phyloP scores from a whole-genome alignment of 768 basidiomycete genomes.

The Hygrophorus russula region DNA sequence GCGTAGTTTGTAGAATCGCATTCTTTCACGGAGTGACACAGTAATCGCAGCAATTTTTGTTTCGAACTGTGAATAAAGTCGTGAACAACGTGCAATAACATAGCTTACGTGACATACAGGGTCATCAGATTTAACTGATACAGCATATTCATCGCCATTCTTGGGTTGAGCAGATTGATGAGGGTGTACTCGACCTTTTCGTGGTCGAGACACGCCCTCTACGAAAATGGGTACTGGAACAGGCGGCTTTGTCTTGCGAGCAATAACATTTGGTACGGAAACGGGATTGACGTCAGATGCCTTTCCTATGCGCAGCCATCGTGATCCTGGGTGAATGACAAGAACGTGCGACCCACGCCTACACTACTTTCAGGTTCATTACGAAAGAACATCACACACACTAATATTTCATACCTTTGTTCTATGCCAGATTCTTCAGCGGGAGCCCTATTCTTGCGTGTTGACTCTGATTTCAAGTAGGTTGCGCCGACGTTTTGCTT shows the following conservation, averaged over 20 bases:
- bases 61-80: conserved; percentile 42
- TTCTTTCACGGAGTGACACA: conserved; percentile 65
- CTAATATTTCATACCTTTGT: conserved; percentile 30
- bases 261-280: conserved; percentile 60
- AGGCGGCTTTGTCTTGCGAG: conserved; percentile 43
- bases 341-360: conserved; percentile 72
- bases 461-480: conserved; percentile 65
- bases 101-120: conserved; percentile 32
- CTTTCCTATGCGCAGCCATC: conserved; percentile 60
- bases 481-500: conserved; percentile 62
- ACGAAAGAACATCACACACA: conserved; percentile 9
- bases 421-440: conserved; percentile 31
- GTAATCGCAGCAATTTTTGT: conserved; percentile 64
- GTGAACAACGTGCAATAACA: neutral
- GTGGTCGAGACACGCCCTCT: conserved; percentile 46
- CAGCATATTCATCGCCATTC: conserved; percentile 40
- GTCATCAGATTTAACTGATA: conserved; percentile 40
- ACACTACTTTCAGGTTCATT: conserved; percentile 18
- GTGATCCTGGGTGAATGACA: conserved; percentile 72
- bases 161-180: conserved; percentile 14
- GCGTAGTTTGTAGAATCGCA: conserved; percentile 77
- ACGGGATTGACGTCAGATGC: conserved; percentile 71
- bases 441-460: conserved; percentile 36
- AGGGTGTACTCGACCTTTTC: conserved; percentile 19
- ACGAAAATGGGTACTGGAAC: conserved; percentile 32